Percentiles rank a stretch among this genome's conserved stretches.
Evolutionary conservation across 2,329 filamentous ascomycete genomes (phyloP).

Genomic region (Penicillium glabrum): DNA sequence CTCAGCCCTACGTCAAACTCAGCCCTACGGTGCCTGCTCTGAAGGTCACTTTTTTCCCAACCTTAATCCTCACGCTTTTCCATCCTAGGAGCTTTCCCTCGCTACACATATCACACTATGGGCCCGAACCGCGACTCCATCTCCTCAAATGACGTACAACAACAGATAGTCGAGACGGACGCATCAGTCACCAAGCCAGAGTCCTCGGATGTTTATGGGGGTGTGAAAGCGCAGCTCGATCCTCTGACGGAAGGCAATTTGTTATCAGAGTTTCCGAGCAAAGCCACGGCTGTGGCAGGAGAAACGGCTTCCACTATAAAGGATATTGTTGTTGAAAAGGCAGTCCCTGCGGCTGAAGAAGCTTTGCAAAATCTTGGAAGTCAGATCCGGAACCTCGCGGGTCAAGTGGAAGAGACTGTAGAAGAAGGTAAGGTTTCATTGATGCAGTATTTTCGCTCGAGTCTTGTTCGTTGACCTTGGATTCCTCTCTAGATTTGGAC

Average conservation of each 20-base stretch:
- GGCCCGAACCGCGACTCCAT: not conserved
- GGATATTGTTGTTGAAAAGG: conserved; percentile 11
- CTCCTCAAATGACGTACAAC: conserved; percentile 2
- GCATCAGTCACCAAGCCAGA: not conserved
- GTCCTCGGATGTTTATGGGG: not conserved
- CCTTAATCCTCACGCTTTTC: not conserved
- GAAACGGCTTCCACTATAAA: conserved; percentile 10
- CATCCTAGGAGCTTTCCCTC: not conserved
- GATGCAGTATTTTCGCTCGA: not conserved
- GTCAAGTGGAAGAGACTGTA: not conserved
- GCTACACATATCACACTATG: conserved; percentile 3
- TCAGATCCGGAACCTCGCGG: conserved; percentile 1
- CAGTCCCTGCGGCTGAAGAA: conserved; percentile 11
- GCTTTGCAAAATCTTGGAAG: conserved; percentile 12
- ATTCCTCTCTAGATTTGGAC: not conserved
- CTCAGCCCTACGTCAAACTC: conserved; percentile 23
- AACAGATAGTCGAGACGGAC: not conserved
- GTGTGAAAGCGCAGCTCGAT: conserved; percentile 10
- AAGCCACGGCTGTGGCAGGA: conserved; percentile 4
- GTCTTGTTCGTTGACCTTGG: not conserved
- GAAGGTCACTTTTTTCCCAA: not conserved
- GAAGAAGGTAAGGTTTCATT: not conserved
- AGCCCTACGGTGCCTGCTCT: conserved; percentile 12
- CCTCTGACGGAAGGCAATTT: conserved; percentile 3
- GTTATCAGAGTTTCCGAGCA: conserved; percentile 8